These are phyloP conservation scores for Didymella segeticola DNA, from an alignment of 2,329 filamentous ascomycete species.

Conservation along the genomic window DNA sequence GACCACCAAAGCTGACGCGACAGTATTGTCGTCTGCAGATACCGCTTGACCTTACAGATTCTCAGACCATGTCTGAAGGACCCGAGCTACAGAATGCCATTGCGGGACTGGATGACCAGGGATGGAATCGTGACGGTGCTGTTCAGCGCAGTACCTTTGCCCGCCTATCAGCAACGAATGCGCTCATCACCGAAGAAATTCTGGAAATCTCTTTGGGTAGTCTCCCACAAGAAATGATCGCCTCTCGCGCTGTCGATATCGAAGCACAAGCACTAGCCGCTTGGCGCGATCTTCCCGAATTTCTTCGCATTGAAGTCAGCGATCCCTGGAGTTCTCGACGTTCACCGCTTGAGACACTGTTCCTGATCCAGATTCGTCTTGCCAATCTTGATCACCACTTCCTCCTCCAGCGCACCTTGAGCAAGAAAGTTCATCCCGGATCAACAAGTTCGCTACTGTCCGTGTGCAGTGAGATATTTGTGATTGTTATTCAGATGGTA, in stretches of 20 bases:
- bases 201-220: constrained; percentile 62
- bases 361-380: constrained; percentile 55
- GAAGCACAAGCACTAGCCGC: constrained; percentile 24
- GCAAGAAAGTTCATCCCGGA: constrained; percentile 50
- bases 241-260: constrained; percentile 46
- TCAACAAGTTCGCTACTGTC: constrained; percentile 42
- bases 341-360: constrained; percentile 51
- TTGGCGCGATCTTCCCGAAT: constrained; percentile 36
- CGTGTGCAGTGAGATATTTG: constrained; percentile 49
- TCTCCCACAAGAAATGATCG: constrained; percentile 45
- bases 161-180: constrained; percentile 57
- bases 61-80: constrained; percentile 55
- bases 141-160: constrained; percentile 55
- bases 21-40: constrained; percentile 62
- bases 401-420: constrained; percentile 63
- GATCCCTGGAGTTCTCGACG: constrained; percentile 25
- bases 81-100: constrained; percentile 51
- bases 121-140: constrained; percentile 59
- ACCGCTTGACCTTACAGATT: constrained; percentile 62
- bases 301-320: constrained; percentile 32
- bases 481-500: constrained; percentile 45
- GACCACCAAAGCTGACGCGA: constrained; percentile 61
- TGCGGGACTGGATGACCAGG: constrained; percentile 54
- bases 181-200: constrained; percentile 63
- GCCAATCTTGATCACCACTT: constrained; percentile 65